These are phyloP conservation scores for Litchi chinensis DNA, from an alignment of 345 rosid genomes.

Conservation along the genomic window DNA sequence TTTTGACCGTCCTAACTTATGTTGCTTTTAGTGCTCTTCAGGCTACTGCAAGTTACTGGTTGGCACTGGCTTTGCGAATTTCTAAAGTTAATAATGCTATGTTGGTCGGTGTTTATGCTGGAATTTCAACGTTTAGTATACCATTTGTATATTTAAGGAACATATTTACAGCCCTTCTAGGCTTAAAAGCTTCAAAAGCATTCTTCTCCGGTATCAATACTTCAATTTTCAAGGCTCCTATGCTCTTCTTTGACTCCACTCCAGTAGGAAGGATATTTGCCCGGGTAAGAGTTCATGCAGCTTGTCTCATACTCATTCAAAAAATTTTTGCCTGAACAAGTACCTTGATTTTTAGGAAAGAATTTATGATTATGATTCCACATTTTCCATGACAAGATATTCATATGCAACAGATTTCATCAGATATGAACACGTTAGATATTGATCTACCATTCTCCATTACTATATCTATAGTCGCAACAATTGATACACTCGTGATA, in stretches of 20 bases:
- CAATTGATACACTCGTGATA: slow-evolving; percentile 14
- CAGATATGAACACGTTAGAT: slow-evolving; percentile 34
- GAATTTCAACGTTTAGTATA: slow-evolving; percentile 22
- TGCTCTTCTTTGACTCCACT: slow-evolving; percentile 53
- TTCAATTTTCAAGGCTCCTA: slow-evolving; percentile 44
- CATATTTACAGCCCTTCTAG: slow-evolving; percentile 16
- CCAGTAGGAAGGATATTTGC: slow-evolving; percentile 44
- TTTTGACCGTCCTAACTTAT: slow-evolving; percentile 13
- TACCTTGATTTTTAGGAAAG: background rate
- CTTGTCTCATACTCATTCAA: no score
- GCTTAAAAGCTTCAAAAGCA: slow-evolving; percentile 30
- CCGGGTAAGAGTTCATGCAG: slow-evolving; percentile 32
- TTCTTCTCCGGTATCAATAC: slow-evolving; percentile 33
- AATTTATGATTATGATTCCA: background rate
- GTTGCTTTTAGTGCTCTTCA: slow-evolving; percentile 32
- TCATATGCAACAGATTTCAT: slow-evolving; percentile 27
- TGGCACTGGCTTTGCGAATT: slow-evolving; percentile 34
- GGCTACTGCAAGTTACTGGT: slow-evolving; percentile 35
- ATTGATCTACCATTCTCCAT: slow-evolving; percentile 29
- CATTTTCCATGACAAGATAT: no score
- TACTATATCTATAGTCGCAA: slow-evolving; percentile 2
- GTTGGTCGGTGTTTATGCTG: slow-evolving; percentile 26
- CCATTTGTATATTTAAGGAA: slow-evolving; percentile 23
- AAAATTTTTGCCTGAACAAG: no score
- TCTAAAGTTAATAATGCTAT: slow-evolving; percentile 14